Evolutionary conservation across 345 rosid species (phyloP).

Genomic region (Salix brachista): DNA sequence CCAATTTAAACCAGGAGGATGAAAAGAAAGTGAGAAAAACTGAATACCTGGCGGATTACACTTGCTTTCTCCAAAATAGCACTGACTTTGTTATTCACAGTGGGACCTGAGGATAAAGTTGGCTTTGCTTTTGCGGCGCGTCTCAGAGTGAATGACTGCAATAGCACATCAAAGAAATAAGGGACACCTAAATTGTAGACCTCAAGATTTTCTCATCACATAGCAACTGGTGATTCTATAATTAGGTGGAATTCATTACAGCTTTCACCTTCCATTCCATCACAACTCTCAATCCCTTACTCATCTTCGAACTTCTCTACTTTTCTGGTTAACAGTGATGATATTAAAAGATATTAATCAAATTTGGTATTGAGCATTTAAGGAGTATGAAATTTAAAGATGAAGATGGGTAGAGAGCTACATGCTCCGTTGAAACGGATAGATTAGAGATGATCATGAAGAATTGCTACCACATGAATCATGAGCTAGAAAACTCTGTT

Average conservation of each 20-base stretch:
- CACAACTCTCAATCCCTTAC: background rate
- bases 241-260: background rate
- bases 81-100: conserved; percentile 54
- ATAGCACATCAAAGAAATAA: background rate
- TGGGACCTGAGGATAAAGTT: conserved; percentile 32
- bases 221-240: background rate
- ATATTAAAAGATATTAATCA: background rate
- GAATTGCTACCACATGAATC: background rate
- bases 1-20: background rate
- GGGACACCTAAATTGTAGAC: background rate
- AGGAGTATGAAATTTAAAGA: background rate
- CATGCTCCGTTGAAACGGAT: background rate
- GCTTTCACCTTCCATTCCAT: background rate
- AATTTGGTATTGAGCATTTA: background rate
- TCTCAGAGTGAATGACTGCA: conserved; percentile 74
- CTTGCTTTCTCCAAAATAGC: conserved; percentile 89
- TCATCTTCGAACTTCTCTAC: background rate
- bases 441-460: background rate
- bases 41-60: conserved; percentile 86
- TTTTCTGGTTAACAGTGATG: background rate
- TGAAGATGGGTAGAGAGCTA: background rate
- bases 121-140: conserved; percentile 47
- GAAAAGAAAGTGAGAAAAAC: background rate
- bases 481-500: background rate
- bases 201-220: background rate